Evolutionary conservation across 148 eudicot species (phyloP), one percentile per base, ranked within the genome.

Genomic region (Camellia sinensis): DNA sequence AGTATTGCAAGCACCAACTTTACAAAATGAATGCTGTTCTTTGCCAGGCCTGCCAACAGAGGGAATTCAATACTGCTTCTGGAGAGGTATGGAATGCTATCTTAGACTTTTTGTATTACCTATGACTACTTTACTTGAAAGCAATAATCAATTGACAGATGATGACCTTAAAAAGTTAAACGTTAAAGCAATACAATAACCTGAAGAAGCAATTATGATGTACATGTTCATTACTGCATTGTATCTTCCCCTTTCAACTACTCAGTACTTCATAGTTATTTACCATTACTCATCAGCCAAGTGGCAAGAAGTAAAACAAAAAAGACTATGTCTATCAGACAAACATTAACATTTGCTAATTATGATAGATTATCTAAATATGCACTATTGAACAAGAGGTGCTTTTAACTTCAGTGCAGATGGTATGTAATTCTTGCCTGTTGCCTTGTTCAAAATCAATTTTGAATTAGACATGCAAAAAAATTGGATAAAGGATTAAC

Each of bases 31-130:
- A 68, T 45, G 62, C 8, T 52, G 46, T 48, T 76, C 62, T 59
- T 83, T 84, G 68, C 73, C 83, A 90, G 93, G 93, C 64, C 83
- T 87, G 75, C 73, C 91, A 63, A 87, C 87, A 17, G 87, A 85
- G 71, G 84, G 85, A 43, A 90, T 90, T 81, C 91, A 90, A 44
- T 77, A 84, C 71, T 85, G 91, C 86, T 90, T 90, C 75, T 90
- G 93, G 93, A 90, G 83, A 90, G 93, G 93, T 90, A 90, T 52
- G 82, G 41, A 70, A 69, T 57, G 40, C 50, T 61, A 45, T 40
- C 54, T 15, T 6, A 52, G 5, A 7, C 37, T 57, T 54, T 46
- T 50, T 12, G 1, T 43, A 56, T 59, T 7, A 50, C 22, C 52
- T 53, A 79, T 46, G 8, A 50, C 37, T 65, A 70, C 3, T 18